A percentile compares a stretch with the other conserved stretches of the same genome.
These are phyloP conservation scores for Glonium stellatum DNA, from an alignment of 495 filamentous ascomycete genomes.

Conservation along the genomic window DNA sequence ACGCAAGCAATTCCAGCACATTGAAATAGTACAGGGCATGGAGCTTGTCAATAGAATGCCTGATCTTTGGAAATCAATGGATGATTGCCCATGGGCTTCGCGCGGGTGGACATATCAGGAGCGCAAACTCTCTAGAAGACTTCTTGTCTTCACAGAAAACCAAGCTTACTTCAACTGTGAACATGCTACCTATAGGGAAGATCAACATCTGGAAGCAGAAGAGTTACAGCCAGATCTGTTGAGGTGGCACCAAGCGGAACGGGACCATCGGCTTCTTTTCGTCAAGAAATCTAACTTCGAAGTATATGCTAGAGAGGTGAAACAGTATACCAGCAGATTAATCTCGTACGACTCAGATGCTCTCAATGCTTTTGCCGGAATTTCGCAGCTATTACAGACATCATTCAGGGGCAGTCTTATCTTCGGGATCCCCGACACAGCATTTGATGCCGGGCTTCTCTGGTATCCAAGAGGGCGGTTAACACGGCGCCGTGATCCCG, in stretches of 20 bases:
- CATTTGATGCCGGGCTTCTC: slow-evolving; percentile 1
- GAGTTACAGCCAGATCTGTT: neutral
- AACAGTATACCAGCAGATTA: neutral
- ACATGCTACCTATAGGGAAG: neutral
- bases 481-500: neutral
- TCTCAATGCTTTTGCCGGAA: slow-evolving; percentile 1
- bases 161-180: slow-evolving; percentile 1
- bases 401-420: slow-evolving; percentile 5
- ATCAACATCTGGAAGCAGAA: neutral
- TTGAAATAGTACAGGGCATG: neutral
- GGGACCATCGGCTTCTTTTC: neutral
- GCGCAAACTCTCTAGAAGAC: neutral
- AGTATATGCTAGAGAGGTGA: neutral
- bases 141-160: neutral
- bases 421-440: slow-evolving; percentile 4
- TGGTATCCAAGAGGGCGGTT: neutral
- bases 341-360: neutral
- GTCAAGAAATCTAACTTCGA: slow-evolving; percentile 1
- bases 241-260: neutral
- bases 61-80: neutral
- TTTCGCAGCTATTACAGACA: neutral
- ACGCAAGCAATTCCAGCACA: neutral
- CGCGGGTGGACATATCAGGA: slow-evolving; percentile 10
- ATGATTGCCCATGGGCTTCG: neutral
- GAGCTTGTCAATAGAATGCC: neutral